Base-by-base conservation (phyloP, 768 basidiomycete species). In the Suillus americanus region DNA sequence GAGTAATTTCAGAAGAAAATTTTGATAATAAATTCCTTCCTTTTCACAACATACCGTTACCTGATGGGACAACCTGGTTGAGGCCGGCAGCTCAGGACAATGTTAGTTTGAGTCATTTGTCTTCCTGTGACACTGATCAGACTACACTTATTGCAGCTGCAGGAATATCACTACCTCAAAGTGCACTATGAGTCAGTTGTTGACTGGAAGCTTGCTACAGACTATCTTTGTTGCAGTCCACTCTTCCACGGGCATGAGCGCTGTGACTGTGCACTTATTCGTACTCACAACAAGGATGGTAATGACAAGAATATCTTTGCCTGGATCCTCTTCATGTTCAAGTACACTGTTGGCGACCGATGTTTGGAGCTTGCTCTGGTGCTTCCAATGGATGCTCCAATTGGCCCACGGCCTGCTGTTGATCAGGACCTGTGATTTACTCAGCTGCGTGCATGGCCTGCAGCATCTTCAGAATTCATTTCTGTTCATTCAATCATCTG, bases 401-500 rank as follows among this genome's bases (percentile, higher is more conserved):
- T 30, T 30, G 30, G 30, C 30, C 43, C 38, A 37, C 13, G 23
- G 45, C 60, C 28, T 46, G 3, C 25, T 61, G 14, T 30, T 30
- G 76, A 78, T 51, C 59, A 46, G 5, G 72, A 71, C 55, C 61
- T 78, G 28, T 23, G 63, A 33, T 23, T 63, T 0, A 62, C 59
- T 57, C 62, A 66, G 3, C 54, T 75, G 7, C 64, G 66, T 28
- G 60, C 64, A 25, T 18, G 57, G n/a, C 62, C 55, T 1, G 20
- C 59, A 30, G 45, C 62, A 35, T 35, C 61, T 2, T 38, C 67
- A 1, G 69, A 70, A 41, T 68, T 79, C 23, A 68, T 79, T 23
- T 65, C 70, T 12, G 63, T 70, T 13, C 55, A 61, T 14, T 76
- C 77, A 13, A 77, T 79, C 9, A 65, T 75, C 35, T 67, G 69